Base-by-base conservation (phyloP, 192 early-diverging fungal species). In the Allomyces macrogynus region DNA sequence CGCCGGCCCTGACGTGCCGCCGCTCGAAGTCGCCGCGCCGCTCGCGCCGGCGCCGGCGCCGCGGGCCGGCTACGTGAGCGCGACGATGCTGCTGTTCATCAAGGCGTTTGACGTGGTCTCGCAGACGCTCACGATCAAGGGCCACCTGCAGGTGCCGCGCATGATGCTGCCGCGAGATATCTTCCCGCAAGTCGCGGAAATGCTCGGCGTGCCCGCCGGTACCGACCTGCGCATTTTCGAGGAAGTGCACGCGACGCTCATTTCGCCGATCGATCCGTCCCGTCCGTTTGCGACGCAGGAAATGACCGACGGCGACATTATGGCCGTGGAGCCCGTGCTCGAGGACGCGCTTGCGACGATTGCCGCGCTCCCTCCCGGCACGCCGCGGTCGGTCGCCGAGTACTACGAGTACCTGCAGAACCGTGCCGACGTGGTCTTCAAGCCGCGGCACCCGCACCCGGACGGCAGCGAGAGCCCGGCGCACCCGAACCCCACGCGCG, bases 211-310 rank as follows among this genome's bases (percentile, higher is more conserved):
- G 18, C 65, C 49, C 12, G 27, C 61, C 2, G 22, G 18, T 10
- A 23, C 65, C 9, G 10, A 14, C 20, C 61, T 74, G n/a, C 20
- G 71, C n/a, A 43, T 69, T 42, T 64, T n/a, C 1, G 68, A 90
- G 79, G 95, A 99, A 75, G 84, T 99, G 66, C 95, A 95, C 77
- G 91, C 95, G 0, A 80, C 77, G 10, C 86, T 94, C 86, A 87
- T 99, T 62, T 92, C 96, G 60, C 67, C 68, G 27, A 82, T 89
- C 74, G 84, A 89, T 65, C 42, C 68, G 12, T 72, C 77, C 26
- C 32, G 65, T 26, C 87, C 87, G 1, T 93, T 93, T 72, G 61
- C 62, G 4, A 62, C 73, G 27, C 84, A 87, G 16, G 95, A 99
- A 70, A 83, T 99, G 61, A 86, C 89, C 70, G 87, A 87, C 64